Percentiles rank a stretch among this genome's conserved stretches.
These are phyloP conservation scores for Gaeumannomyces sp. DNA, from an alignment of 2,329 filamentous ascomycete species.

Conservation along the genomic window DNA sequence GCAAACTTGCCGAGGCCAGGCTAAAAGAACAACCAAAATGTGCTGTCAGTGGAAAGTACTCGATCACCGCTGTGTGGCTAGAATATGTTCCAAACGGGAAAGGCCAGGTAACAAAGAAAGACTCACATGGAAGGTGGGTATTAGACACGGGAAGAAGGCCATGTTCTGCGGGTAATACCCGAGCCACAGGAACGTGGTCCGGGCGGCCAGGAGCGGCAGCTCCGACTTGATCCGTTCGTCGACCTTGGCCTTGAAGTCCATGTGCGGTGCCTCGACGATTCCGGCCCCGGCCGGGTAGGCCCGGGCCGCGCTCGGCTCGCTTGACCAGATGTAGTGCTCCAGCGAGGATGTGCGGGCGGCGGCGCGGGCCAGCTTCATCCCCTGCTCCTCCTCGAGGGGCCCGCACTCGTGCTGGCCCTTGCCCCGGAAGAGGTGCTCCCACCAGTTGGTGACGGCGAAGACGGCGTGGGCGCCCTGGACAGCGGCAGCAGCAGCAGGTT, in stretches of 20 bases:
- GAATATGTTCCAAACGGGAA: no score
- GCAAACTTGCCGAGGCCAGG: no score
- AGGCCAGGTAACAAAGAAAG: no score
- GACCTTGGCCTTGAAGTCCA: constrained; percentile 32
- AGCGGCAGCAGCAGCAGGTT: no score
- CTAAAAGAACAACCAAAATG: no score
- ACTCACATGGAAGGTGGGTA: no score
- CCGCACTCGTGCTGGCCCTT: constrained; percentile 22
- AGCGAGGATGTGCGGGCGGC: constrained; percentile 28
- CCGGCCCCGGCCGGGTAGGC: constrained; percentile 14
- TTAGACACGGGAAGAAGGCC: no score
- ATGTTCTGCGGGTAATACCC: constrained; percentile 26
- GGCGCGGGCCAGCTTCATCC: constrained; percentile 32
- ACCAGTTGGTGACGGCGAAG: constrained; percentile 25
- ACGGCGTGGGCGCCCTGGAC: constrained; percentile 17
- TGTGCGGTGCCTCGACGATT: constrained; percentile 25
- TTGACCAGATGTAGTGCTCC: constrained; percentile 38
- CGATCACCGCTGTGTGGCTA: no score
- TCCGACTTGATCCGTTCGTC: constrained; percentile 32
- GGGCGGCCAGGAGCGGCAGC: constrained; percentile 21
- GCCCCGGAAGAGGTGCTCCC: constrained; percentile 16
- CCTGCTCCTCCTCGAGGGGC: constrained; percentile 30
- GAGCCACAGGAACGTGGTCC: constrained; percentile 31
- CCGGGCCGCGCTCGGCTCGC: constrained; percentile 26
- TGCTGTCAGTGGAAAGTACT: no score